Percentiles rank a stretch among this genome's conserved stretches.
These are phyloP conservation scores for Clathrus columnatus DNA, from an alignment of 768 basidiomycete species.

Conservation along the genomic window DNA sequence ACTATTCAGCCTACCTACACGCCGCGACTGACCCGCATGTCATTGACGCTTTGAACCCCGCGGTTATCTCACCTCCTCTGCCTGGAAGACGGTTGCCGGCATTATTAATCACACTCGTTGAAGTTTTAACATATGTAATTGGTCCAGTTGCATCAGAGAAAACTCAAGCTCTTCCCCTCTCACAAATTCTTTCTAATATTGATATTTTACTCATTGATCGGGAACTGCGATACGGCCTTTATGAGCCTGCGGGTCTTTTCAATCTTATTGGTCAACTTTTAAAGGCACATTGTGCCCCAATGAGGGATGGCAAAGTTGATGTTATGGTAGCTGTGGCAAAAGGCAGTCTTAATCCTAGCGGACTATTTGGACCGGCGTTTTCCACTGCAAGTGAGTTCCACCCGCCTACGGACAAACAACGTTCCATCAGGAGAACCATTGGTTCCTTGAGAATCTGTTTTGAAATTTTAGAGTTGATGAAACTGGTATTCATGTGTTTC, in stretches of 20 bases:
- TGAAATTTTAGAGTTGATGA: constrained; percentile 92
- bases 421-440: constrained; percentile 30
- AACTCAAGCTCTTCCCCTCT: constrained; percentile 6
- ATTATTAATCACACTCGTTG: constrained; percentile 58
- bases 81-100: constrained; percentile 64
- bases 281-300: constrained; percentile 88
- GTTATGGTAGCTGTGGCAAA: constrained; percentile 69
- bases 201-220: constrained; percentile 78
- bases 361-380: not conserved
- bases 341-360: constrained; percentile 14
- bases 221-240: constrained; percentile 67
- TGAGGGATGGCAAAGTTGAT: constrained; percentile 79
- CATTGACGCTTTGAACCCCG: constrained; percentile 7
- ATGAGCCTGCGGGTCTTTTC: constrained; percentile 75
- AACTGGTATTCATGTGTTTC: constrained; percentile 54
- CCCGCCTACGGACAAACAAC: constrained; percentile 44
- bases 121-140: constrained; percentile 77
- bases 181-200: constrained; percentile 56
- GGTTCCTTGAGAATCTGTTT: constrained; percentile 74
- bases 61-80: constrained; percentile 43
- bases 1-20: constrained; percentile 15
- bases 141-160: constrained; percentile 55
- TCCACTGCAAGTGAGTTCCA: constrained; percentile 4
- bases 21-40: not conserved
- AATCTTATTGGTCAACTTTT: constrained; percentile 69